phyloP scores from a whole-genome alignment of 352 stramenopile species.

The Pythium oligandrum region DNA sequence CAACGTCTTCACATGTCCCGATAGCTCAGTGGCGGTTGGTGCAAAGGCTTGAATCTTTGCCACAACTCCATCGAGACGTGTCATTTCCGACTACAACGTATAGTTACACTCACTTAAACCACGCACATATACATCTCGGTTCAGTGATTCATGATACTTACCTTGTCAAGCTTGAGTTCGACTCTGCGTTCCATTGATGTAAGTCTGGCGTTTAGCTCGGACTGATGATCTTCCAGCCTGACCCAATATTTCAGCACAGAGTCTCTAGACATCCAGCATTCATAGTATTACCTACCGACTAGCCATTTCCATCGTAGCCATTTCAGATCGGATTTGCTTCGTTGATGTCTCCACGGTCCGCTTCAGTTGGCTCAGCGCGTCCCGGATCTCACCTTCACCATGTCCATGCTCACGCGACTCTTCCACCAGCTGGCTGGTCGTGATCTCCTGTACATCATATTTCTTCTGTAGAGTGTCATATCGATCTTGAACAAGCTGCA shows the following conservation, averaged over 20 bases:
- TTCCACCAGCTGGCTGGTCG: background rate
- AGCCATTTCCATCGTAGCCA: slow-evolving; percentile 9
- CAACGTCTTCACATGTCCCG: slow-evolving; percentile 18
- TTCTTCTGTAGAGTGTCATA: slow-evolving; percentile 1
- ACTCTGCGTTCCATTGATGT: slow-evolving; percentile 36
- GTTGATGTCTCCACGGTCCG: background rate
- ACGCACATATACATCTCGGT: background rate
- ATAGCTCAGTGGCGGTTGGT: slow-evolving; percentile 29
- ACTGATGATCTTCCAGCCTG: slow-evolving; percentile 47
- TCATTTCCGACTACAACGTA: slow-evolving; percentile 33
- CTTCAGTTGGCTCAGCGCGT: background rate
- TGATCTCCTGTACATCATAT: background rate
- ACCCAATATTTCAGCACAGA: slow-evolving; percentile 2
- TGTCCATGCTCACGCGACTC: background rate
- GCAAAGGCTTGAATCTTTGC: slow-evolving; percentile 53
- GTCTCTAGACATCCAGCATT: background rate
- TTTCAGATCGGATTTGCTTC: slow-evolving; percentile 3
- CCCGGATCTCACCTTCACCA: slow-evolving; percentile 1
- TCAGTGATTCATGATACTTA: slow-evolving; percentile 2
- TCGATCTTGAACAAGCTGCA: slow-evolving; percentile 7
- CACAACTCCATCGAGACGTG: slow-evolving; percentile 39
- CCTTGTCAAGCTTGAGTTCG: slow-evolving; percentile 64
- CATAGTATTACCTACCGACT: slow-evolving; percentile 2
- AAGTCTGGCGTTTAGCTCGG: slow-evolving; percentile 36
- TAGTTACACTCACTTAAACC: background rate